These are phyloP conservation scores for Penicillium nordicum DNA, from an alignment of 2,329 filamentous ascomycete genomes.

Conservation along the genomic window DNA sequence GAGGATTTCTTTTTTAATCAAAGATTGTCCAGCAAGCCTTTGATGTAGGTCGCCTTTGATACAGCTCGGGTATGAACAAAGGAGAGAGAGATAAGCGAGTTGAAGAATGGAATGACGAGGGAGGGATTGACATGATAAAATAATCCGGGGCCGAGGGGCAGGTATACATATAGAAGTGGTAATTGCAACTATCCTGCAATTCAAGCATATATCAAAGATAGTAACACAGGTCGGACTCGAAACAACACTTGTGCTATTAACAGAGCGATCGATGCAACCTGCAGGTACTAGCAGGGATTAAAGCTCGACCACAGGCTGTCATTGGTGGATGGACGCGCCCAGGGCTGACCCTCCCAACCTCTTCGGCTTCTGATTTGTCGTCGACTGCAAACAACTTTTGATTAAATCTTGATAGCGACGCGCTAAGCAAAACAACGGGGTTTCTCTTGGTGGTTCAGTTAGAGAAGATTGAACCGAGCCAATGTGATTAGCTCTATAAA, in stretches of 20 bases:
- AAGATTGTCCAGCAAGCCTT: constrained; percentile 7
- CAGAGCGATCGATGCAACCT: constrained; percentile 25
- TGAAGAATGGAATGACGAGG: constrained; percentile 12
- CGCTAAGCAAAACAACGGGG: constrained; percentile 28
- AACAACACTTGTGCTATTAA: constrained; percentile 29
- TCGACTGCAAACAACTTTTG: constrained; percentile 14
- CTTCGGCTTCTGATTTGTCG: constrained; percentile 15
- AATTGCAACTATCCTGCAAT: constrained; percentile 9
- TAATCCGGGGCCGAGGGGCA: constrained; percentile 10
- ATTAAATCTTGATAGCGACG: constrained; percentile 18
- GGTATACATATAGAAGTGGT: constrained; percentile 22
- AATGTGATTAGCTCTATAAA: constrained; percentile 10
- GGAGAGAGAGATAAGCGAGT: not conserved
- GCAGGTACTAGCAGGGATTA: constrained; percentile 25
- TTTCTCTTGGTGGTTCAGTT: constrained; percentile 19
- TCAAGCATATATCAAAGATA: constrained; percentile 20
- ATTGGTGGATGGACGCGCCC: constrained; percentile 29
- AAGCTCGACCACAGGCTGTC: constrained; percentile 5
- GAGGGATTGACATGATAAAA: constrained; percentile 14
- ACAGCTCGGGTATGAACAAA: constrained; percentile 5
- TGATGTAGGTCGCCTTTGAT: constrained; percentile 10
- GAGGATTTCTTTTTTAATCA: not conserved
- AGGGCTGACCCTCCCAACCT: constrained; percentile 13
- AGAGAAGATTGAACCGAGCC: constrained; percentile 2
- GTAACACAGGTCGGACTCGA: constrained; percentile 24